phyloP scores from a whole-genome alignment of 169 alveolate species.

The Eimeria zaria region DNA sequence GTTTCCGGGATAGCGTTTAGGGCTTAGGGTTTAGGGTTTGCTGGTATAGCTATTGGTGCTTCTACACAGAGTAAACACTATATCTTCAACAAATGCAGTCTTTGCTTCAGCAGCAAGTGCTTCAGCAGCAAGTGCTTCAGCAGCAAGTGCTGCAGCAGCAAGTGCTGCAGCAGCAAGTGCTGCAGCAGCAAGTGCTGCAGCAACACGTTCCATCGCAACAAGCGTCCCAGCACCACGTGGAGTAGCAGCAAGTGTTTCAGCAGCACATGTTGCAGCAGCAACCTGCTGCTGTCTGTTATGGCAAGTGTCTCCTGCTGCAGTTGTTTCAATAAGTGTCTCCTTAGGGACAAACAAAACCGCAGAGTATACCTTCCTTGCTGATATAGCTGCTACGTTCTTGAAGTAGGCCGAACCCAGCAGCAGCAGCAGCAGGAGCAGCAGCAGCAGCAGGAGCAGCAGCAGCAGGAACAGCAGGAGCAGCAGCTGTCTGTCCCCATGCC shows the following conservation, averaged over 20 bases:
- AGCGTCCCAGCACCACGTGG: too few species aligned
- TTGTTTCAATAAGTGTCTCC: not conserved
- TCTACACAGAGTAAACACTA: not conserved
- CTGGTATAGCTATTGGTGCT: not conserved
- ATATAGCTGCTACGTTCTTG: not conserved
- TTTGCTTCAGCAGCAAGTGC: not conserved
- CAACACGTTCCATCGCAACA: too few species aligned
- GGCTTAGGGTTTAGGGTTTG: not conserved
- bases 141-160: not conserved
- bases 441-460: slow-evolving; percentile 30
- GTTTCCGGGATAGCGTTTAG: not conserved
- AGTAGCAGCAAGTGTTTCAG: too few species aligned
- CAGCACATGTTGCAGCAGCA: not conserved
- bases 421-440: not conserved
- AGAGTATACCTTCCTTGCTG: slow-evolving; percentile 6
- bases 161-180: not conserved
- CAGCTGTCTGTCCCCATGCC: not conserved
- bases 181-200: not conserved
- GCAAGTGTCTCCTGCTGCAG: slow-evolving; percentile 1
- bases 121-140: not conserved
- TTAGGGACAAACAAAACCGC: slow-evolving; percentile 40
- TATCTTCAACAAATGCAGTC: too few species aligned
- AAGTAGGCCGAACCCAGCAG: not conserved
- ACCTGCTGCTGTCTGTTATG: not conserved
- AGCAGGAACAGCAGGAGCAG: slow-evolving; percentile 55